Conservation (phyloP, 2,329 filamentous ascomycete species). For the Aspergillus japonicus region DNA sequence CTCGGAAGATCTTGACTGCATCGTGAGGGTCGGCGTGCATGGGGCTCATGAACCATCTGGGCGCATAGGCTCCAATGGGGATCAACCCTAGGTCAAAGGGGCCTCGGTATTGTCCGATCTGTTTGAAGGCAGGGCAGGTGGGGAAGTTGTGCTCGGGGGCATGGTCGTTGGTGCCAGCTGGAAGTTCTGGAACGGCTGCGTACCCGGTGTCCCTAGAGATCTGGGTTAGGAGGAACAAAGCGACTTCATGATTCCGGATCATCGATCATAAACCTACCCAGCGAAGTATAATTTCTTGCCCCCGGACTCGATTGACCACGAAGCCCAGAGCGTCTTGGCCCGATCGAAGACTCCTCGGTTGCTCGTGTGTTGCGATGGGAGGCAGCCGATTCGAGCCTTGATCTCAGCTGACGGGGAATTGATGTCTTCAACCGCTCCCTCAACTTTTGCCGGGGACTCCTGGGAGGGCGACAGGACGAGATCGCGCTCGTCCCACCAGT, state of each 20-base stretch:
- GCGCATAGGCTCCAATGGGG: conserved; percentile 84
- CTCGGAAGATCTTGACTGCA: conserved; percentile 82
- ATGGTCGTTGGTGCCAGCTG: conserved; percentile 68
- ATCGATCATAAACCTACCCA: conserved; percentile 44
- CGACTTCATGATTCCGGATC: background rate
- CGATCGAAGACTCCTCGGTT: conserved; percentile 68
- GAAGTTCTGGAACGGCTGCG: conserved; percentile 67
- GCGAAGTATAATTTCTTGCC: conserved; percentile 82
- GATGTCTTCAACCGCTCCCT: conserved; percentile 23
- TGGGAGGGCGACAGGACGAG: conserved; percentile 58
- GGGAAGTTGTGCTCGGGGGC: conserved; percentile 66
- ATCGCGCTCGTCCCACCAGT: conserved; percentile 90
- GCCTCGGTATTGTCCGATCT: conserved; percentile 76
- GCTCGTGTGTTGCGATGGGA: conserved; percentile 82
- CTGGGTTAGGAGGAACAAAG: conserved; percentile 3
- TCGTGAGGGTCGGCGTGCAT: conserved; percentile 88
- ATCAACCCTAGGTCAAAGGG: conserved; percentile 91
- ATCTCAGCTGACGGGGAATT: conserved; percentile 50
- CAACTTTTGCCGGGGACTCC: conserved; percentile 27
- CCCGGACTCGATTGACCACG: conserved; percentile 75
- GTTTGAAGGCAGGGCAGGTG: conserved; percentile 76
- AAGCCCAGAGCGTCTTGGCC: conserved; percentile 78
- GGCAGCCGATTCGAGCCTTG: conserved; percentile 69
- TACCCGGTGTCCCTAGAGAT: conserved; percentile 79
- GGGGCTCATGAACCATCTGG: conserved; percentile 65